Evolutionary conservation across 2,329 filamentous ascomycete species (phyloP).

Genomic region (Fusarium chlamydosporum): DNA sequence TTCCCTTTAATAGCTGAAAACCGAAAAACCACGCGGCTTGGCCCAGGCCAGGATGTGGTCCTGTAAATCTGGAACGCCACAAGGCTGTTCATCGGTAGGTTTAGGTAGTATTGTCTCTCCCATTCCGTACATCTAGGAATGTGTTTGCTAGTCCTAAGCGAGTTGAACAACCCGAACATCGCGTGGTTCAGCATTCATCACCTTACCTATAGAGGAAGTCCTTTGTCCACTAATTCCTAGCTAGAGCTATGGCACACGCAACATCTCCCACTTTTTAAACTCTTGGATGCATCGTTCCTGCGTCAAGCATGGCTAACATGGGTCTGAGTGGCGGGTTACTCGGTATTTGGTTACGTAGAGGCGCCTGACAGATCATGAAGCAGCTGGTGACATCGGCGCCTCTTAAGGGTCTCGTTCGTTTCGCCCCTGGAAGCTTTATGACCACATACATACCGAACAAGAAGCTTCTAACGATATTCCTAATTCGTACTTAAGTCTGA

Average conservation of each 20-base stretch:
- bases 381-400: slow-evolving; percentile 10
- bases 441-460: not conserved
- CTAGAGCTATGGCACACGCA: slow-evolving; percentile 6
- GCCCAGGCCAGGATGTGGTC: not conserved
- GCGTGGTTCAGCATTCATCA: not conserved
- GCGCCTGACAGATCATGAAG: slow-evolving; percentile 10
- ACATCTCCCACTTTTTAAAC: slow-evolving; percentile 14
- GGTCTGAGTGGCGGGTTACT: slow-evolving; percentile 14
- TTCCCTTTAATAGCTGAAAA: not conserved
- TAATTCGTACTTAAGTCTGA: slow-evolving; percentile 28
- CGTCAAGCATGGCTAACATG: slow-evolving; percentile 6
- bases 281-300: slow-evolving; percentile 16
- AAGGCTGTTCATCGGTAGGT: slow-evolving; percentile 5
- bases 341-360: slow-evolving; percentile 18
- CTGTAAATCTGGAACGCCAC: slow-evolving; percentile 1
- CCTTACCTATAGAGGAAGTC: slow-evolving; percentile 11
- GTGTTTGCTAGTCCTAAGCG: not conserved
- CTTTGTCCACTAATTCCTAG: not conserved
- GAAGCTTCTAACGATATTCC: not conserved
- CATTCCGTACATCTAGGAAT: slow-evolving; percentile 15
- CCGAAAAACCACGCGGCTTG: not conserved
- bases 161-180: slow-evolving; percentile 1
- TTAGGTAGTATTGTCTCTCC: slow-evolving; percentile 1
- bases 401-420: slow-evolving; percentile 29
- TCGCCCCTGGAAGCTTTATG: slow-evolving; percentile 3